Evolutionary conservation across 2,329 filamentous ascomycete species (phyloP).

Genomic region (Pseudogymnoascus sp.): DNA sequence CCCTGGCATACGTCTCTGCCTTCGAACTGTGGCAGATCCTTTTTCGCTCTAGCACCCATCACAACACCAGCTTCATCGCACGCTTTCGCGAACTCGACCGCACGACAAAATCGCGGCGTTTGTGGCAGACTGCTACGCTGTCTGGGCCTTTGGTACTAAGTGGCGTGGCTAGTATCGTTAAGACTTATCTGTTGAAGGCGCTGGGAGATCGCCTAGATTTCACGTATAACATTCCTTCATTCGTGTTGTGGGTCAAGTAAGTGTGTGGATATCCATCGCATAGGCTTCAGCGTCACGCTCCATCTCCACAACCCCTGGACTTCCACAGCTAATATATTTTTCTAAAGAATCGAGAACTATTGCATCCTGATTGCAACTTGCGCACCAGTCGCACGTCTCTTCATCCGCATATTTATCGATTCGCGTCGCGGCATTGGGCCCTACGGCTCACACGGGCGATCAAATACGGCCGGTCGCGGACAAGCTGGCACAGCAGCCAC

Average conservation of each 20-base stretch:
- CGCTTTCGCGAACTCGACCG: slow-evolving; percentile 28
- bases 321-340: slow-evolving; percentile 10
- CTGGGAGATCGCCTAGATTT: slow-evolving; percentile 30
- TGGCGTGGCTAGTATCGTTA: slow-evolving; percentile 31
- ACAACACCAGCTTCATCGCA: slow-evolving; percentile 22
- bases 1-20: slow-evolving; percentile 27
- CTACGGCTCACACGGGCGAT: not conserved
- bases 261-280: slow-evolving; percentile 1
- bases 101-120: slow-evolving; percentile 27
- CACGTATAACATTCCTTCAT: slow-evolving; percentile 31
- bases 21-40: slow-evolving; percentile 33
- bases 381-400: slow-evolving; percentile 29
- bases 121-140: slow-evolving; percentile 31
- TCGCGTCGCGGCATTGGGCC: slow-evolving; percentile 16
- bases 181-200: slow-evolving; percentile 31
- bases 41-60: slow-evolving; percentile 24
- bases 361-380: slow-evolving; percentile 31
- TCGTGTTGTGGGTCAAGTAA: slow-evolving; percentile 33
- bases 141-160: slow-evolving; percentile 31
- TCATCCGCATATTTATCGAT: slow-evolving; percentile 27
- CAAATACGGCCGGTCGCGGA: not conserved
- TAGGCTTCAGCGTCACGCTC: not conserved
- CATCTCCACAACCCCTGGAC: not conserved
- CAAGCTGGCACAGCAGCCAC: not conserved
- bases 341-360: slow-evolving; percentile 31